Conservation (phyloP, 495 filamentous ascomycete species). For the Penicillium bialowiezense region DNA sequence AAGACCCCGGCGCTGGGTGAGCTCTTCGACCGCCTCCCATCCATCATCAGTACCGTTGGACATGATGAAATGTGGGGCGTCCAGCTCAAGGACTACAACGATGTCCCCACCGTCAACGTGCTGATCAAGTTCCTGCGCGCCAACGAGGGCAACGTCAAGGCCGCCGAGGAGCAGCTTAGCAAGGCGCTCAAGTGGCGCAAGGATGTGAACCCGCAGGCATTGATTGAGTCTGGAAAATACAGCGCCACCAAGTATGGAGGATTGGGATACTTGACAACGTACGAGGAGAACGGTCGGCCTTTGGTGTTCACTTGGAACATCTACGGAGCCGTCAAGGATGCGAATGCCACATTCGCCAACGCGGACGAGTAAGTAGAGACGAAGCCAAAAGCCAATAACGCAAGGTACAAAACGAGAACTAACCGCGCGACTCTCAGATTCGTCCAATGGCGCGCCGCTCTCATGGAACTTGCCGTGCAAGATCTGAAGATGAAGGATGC, state of each 20-base stretch:
- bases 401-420: not conserved
- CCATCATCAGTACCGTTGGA: conserved; percentile 45
- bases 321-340: conserved; percentile 75
- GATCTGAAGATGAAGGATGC: conserved; percentile 65
- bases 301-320: conserved; percentile 75
- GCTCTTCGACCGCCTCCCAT: conserved; percentile 38
- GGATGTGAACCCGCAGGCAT: conserved; percentile 49
- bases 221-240: conserved; percentile 46
- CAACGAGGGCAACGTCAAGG: conserved; percentile 69
- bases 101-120: conserved; percentile 74
- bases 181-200: conserved; percentile 80
- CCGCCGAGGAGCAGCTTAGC: conserved; percentile 70
- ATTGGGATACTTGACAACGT: conserved; percentile 52
- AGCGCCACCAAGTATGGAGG: conserved; percentile 48
- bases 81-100: conserved; percentile 46
- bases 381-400: not conserved
- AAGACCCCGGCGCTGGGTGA: conserved; percentile 35
- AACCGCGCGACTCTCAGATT: conserved; percentile 50
- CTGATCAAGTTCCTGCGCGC: conserved; percentile 90
- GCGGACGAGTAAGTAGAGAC: conserved; percentile 62
- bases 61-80: conserved; percentile 82
- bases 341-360: conserved; percentile 71
- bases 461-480: conserved; percentile 78
- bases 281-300: conserved; percentile 43
- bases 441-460: conserved; percentile 77